Evolutionary conservation across 495 filamentous ascomycete genomes (phyloP).

Genomic region (Penicillium desertorum): DNA sequence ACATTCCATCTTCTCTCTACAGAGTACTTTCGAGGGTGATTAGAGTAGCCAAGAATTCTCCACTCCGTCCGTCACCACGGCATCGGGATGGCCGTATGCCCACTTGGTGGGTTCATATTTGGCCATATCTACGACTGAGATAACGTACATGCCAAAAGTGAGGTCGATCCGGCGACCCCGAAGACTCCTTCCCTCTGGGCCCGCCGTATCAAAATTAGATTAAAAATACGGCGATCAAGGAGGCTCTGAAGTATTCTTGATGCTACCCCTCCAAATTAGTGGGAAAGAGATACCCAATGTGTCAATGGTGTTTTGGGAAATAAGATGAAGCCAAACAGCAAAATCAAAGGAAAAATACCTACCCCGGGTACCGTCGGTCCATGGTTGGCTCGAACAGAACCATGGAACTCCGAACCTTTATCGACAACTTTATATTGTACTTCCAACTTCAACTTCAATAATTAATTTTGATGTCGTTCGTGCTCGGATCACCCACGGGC

Average conservation of each 20-base stretch:
- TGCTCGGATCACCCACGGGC: constrained; percentile 8
- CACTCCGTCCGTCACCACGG: constrained; percentile 20
- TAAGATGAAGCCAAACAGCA: neutral
- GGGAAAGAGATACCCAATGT: neutral
- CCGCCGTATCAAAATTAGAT: neutral
- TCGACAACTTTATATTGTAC: neutral
- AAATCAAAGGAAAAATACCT: neutral
- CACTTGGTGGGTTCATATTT: neutral
- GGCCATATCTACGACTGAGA: constrained; percentile 2
- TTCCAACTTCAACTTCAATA: neutral
- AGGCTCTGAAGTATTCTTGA: constrained; percentile 1
- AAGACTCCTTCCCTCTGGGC: constrained; percentile 10
- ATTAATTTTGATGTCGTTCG: neutral
- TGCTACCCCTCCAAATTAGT: neutral
- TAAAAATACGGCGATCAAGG: neutral
- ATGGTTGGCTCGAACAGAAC: neutral
- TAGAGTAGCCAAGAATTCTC: constrained; percentile 16
- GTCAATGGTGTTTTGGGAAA: neutral
- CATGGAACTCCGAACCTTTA: neutral
- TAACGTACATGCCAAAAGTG: neutral
- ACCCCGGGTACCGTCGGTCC: neutral
- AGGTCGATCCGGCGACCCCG: constrained; percentile 14
- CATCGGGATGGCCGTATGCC: constrained; percentile 12
- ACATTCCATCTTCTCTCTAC: constrained; percentile 2
- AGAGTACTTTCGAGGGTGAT: constrained; percentile 15